Base-by-base conservation (phyloP, 371 early-diverging fungal genomes). In the Blastocladiella emersonii region DNA sequence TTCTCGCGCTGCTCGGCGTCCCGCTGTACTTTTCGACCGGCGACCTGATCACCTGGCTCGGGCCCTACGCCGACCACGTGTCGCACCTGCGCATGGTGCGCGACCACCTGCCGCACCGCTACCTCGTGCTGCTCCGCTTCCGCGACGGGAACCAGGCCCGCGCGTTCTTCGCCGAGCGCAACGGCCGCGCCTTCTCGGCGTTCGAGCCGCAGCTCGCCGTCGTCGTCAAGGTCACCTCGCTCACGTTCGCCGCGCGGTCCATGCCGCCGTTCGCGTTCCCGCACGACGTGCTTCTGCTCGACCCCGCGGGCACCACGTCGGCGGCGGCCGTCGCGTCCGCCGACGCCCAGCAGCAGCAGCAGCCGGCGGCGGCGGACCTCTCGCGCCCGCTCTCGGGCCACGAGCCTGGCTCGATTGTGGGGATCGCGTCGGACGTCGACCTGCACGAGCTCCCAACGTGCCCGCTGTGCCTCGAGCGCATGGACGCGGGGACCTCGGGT, bases 391-490 rank as follows among this genome's bases (percentile, higher is more conserved):
- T n/a, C n/a, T n/a, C n/a, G n/a, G n/a, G n/a, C n/a, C n/a, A n/a
- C n/a, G n/a, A n/a, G n/a, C n/a, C n/a, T n/a, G n/a, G n/a, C n/a
- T n/a, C n/a, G n/a, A n/a, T n/a, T 15, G 41, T 48, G 25, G 53
- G 21, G 34, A 34, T 4, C 6, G 48, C 48, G 17, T 2, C 25
- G n/a, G 13, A 57, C 23, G 5, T 45, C 7, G 59, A 63, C n/a
- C 32, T 70, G 15, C 71, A 82, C 61, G 92, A 93, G 68, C 71
- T 93, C 25, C 94, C 95, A 0, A 90, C 85, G 0, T 96, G 97
- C 66, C 92, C 95, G 1, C 91, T 94, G 6, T 96, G 97, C 67
- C 76, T 96, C 36, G 95, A 94, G 65, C 76, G 90, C 15, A 85
- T 96, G 85, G 94, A 94, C 72, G 78, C 88, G 15, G 70, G 77